Percentiles rank a stretch among this genome's conserved stretches.
Conservation (phyloP, 2,329 filamentous ascomycete genomes). For the Ophiocordyceps australis region DNA sequence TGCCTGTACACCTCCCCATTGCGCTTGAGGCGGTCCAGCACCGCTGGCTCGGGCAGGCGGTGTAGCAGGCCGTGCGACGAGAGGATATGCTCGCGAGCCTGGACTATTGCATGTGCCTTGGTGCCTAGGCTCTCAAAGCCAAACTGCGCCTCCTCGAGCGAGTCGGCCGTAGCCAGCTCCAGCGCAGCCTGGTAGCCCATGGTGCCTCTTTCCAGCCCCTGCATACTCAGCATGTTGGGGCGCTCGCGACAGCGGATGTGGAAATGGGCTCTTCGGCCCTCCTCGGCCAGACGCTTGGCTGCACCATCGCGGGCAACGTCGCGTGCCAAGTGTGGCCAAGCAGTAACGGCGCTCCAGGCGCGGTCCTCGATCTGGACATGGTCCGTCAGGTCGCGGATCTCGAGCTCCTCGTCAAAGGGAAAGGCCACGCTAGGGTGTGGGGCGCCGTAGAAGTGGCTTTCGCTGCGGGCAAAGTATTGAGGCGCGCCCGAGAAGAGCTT, state of each 20-base stretch:
- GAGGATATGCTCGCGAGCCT: slow-evolving; percentile 38
- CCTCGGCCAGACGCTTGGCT: slow-evolving; percentile 20
- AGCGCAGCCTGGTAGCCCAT: slow-evolving; percentile 52
- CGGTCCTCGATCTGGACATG: slow-evolving; percentile 43
- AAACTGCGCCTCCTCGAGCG: slow-evolving; percentile 42
- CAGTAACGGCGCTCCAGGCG: slow-evolving; percentile 43
- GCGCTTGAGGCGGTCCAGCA: slow-evolving; percentile 39
- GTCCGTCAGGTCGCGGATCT: slow-evolving; percentile 45
- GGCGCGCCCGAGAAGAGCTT: slow-evolving; percentile 61
- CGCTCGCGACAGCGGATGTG: slow-evolving; percentile 40
- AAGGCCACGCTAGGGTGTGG: slow-evolving; percentile 47
- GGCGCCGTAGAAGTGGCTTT: slow-evolving; percentile 39
- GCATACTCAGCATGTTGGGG: slow-evolving; percentile 56
- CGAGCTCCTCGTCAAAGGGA: slow-evolving; percentile 45
- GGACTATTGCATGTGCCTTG: slow-evolving; percentile 33
- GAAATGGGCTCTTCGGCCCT: slow-evolving; percentile 34
- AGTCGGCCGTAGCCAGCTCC: slow-evolving; percentile 46
- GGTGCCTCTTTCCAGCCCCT: slow-evolving; percentile 52
- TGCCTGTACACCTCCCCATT: slow-evolving; percentile 37
- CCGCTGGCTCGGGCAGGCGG: slow-evolving; percentile 34
- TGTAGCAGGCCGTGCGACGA: slow-evolving; percentile 33
- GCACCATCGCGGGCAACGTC: slow-evolving; percentile 26
- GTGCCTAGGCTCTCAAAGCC: slow-evolving; percentile 37
- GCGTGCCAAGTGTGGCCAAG: slow-evolving; percentile 42
- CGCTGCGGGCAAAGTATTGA: slow-evolving; percentile 46